phyloP scores from a whole-genome alignment of 106 monocot genomes.

The Xerophyta viscosa region DNA sequence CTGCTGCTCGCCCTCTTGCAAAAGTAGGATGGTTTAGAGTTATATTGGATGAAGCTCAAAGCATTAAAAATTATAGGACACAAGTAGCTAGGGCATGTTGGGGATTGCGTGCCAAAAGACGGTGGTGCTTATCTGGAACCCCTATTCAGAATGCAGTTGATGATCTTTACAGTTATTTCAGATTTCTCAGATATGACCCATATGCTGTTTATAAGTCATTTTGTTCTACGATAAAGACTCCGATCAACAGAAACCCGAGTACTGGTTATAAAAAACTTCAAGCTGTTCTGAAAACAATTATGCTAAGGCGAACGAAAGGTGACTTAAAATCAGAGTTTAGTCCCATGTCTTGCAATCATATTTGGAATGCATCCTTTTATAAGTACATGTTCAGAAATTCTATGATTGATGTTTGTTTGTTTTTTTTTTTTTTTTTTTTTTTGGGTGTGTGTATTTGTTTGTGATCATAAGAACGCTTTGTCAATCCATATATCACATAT shows the following conservation, averaged over 20 bases:
- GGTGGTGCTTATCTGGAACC: conserved; percentile 95
- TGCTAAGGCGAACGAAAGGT: conserved; percentile 98
- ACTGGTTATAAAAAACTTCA: conserved; percentile 89
- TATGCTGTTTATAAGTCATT: conserved; percentile 70
- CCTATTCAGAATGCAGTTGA: conserved; percentile 97
- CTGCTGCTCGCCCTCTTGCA: conserved; percentile 64
- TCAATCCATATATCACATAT: no score
- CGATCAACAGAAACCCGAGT: conserved; percentile 59
- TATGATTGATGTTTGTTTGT: no score
- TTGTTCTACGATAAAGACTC: conserved; percentile 56
- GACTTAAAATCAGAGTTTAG: conserved; percentile 4
- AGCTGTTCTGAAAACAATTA: conserved; percentile 74
- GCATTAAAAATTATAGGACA: conserved; percentile 88
- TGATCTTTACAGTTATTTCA: conserved; percentile 95
- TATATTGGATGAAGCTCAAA: conserved; percentile 94
- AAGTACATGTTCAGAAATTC: no score
- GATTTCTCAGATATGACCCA: conserved; percentile 90
- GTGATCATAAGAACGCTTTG: no score
- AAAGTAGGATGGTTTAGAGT: conserved; percentile 91
- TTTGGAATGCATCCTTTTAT: no score
- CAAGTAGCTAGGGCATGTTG: conserved; percentile 95
- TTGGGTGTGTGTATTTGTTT: no score
- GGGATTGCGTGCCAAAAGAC: conserved; percentile 91
- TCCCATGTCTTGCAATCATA: no score
- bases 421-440: no score